A percentile compares a stretch with the other conserved stretches of the same genome.
Evolutionary conservation across 2,329 filamentous ascomycete genomes (phyloP).

Genomic region (Proliferodiscus dingleyae): DNA sequence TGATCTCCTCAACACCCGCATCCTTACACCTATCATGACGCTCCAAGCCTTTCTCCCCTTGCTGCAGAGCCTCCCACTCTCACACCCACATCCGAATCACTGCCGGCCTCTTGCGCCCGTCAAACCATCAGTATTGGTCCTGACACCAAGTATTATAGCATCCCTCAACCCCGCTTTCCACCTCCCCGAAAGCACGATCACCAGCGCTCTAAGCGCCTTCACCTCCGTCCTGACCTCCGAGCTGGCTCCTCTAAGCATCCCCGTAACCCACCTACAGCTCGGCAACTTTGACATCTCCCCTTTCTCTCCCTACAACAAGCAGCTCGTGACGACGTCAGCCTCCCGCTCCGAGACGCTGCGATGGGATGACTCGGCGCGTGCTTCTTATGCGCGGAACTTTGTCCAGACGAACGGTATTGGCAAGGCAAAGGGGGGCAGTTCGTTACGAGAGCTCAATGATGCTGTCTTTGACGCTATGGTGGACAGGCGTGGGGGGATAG

Average conservation of each 20-base stretch:
- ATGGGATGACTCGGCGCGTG: conserved; percentile 58
- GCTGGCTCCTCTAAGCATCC: conserved; percentile 68
- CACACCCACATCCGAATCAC: conserved; percentile 20
- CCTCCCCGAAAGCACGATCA: conserved; percentile 80
- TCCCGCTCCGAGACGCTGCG: conserved; percentile 53
- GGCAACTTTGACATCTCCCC: conserved; percentile 83
- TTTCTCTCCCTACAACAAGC: conserved; percentile 48
- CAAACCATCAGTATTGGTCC: conserved; percentile 66
- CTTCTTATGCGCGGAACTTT: conserved; percentile 60
- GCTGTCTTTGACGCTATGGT: conserved; percentile 87
- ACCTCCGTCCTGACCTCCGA: conserved; percentile 76
- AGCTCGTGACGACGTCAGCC: too few relatives aligned
- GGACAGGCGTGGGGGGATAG: conserved; percentile 49
- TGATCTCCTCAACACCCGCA: conserved; percentile 86
- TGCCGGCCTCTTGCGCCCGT: conserved; percentile 37
- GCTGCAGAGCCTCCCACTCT: conserved; percentile 52
- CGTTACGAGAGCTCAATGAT: conserved; percentile 80
- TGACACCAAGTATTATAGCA: conserved; percentile 77
- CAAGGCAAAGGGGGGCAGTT: conserved; percentile 47
- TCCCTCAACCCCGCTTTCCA: conserved; percentile 76
- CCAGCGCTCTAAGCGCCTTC: conserved; percentile 81
- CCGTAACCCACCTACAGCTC: conserved; percentile 82
- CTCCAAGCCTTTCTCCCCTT: conserved; percentile 86
- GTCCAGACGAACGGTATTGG: conserved; percentile 46
- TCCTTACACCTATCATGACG: conserved; percentile 83